phyloP scores from a whole-genome alignment of 805 yeast genomes.

The Sungouiella blattae region DNA sequence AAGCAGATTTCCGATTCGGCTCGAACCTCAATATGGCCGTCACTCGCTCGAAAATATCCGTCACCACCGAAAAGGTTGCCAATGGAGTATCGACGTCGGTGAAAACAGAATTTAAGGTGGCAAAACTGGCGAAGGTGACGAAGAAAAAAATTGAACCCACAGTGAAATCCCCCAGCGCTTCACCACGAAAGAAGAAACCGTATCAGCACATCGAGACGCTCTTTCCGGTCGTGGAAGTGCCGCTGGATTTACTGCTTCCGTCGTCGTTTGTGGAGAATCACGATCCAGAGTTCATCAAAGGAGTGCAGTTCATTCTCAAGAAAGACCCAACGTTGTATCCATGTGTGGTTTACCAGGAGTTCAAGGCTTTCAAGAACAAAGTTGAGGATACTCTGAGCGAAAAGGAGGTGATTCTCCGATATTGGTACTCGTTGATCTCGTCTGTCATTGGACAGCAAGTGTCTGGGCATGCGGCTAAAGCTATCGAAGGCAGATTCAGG shows the following conservation, averaged over 20 bases:
- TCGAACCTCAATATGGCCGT: too few relatives aligned
- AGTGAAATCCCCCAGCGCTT: too few relatives aligned
- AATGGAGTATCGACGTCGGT: too few relatives aligned
- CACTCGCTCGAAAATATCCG: conserved; percentile 1
- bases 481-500: conserved; percentile 52
- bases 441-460: conserved; percentile 69
- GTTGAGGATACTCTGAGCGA: conserved; percentile 1
- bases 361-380: conserved; percentile 18
- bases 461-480: conserved; percentile 74
- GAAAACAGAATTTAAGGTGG: too few relatives aligned
- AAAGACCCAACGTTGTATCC: conserved; percentile 35
- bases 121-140: background rate
- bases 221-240: conserved; percentile 10
- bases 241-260: conserved; percentile 22
- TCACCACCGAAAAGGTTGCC: too few relatives aligned
- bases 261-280: conserved; percentile 26
- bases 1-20: too few relatives aligned
- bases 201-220: conserved; percentile 12
- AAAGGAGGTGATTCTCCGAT: conserved; percentile 20
- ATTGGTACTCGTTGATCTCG: conserved; percentile 36
- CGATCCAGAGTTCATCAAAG: conserved; percentile 30
- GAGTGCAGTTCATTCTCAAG: conserved; percentile 25
- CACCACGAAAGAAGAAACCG: background rate
- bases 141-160: background rate
- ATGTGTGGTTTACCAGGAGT: conserved; percentile 26